These are phyloP conservation scores for Brassica carinata DNA, from an alignment of 345 rosid genomes.

Conservation along the genomic window DNA sequence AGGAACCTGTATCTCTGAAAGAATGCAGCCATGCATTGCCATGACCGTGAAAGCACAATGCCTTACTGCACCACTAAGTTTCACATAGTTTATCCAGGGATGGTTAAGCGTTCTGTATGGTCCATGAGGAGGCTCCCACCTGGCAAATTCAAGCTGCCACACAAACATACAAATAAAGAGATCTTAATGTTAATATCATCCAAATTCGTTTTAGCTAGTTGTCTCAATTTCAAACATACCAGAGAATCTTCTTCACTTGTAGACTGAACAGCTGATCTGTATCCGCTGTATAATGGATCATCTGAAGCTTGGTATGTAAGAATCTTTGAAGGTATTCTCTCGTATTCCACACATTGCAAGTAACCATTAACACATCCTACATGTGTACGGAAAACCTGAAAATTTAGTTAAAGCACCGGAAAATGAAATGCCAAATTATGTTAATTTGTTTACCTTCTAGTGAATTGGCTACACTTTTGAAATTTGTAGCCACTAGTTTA, in stretches of 20 bases:
- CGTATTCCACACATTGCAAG: constrained; percentile 71
- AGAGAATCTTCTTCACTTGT: constrained; percentile 75
- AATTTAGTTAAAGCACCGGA: neutral
- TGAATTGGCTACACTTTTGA: constrained; percentile 72
- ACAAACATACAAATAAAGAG: neutral
- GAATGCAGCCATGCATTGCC: constrained; percentile 92
- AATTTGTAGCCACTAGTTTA: constrained; percentile 73
- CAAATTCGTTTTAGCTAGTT: neutral
- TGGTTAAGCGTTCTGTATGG: constrained; percentile 64
- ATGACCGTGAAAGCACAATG: constrained; percentile 91
- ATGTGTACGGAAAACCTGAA: neutral
- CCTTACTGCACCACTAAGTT: constrained; percentile 78
- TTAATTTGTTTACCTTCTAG: constrained; percentile 59
- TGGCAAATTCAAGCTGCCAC: constrained; percentile 66
- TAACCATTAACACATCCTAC: constrained; percentile 78
- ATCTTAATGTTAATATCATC: neutral
- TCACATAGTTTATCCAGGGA: constrained; percentile 76
- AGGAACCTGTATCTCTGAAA: constrained; percentile 82
- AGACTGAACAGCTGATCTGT: constrained; percentile 78
- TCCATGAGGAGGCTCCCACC: constrained; percentile 96
- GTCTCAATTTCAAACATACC: constrained; percentile 42
- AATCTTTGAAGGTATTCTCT: constrained; percentile 80
- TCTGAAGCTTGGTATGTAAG: constrained; percentile 81
- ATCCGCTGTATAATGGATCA: constrained; percentile 75
- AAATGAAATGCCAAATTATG: neutral